Evolutionary conservation across 176 grass and related monocot genomes (phyloP).

Genomic region (Tillandsia leiboldiana): DNA sequence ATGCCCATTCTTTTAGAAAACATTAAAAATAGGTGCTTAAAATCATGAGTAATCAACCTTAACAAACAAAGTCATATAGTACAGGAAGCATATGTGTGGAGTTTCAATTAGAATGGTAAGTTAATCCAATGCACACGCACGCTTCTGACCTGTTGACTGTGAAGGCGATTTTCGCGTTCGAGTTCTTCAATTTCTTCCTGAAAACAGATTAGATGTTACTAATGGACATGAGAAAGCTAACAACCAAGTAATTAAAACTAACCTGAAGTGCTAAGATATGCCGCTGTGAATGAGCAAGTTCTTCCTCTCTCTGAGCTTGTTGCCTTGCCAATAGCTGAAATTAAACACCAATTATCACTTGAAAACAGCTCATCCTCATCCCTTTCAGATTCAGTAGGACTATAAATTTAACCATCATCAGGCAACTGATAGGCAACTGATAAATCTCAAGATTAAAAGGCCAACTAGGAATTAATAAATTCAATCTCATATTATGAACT

Average conservation of each 20-base stretch:
- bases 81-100: background rate
- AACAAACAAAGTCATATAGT: background rate
- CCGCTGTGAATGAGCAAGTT: constrained; percentile 84
- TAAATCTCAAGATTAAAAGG: too few relatives aligned
- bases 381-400: background rate
- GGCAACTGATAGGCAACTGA: too few relatives aligned
- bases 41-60: constrained; percentile 17
- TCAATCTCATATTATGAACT: too few relatives aligned
- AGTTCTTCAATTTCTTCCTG: constrained; percentile 99
- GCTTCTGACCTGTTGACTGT: constrained; percentile 65
- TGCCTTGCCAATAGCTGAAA: constrained; percentile 85
- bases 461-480: too few relatives aligned
- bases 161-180: constrained; percentile 86
- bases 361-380: constrained; percentile 13
- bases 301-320: constrained; percentile 95
- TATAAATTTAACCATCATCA: background rate
- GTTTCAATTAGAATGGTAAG: background rate
- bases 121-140: constrained; percentile 7
- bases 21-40: too few relatives aligned
- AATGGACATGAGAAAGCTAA: background rate
- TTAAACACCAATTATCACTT: constrained; percentile 25
- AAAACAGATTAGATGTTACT: constrained; percentile 1
- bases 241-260: constrained; percentile 5
- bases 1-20: too few relatives aligned
- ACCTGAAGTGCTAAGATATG: constrained; percentile 98